Base-by-base conservation (phyloP, 768 basidiomycete genomes). In the Kwoniella botswanensis region DNA sequence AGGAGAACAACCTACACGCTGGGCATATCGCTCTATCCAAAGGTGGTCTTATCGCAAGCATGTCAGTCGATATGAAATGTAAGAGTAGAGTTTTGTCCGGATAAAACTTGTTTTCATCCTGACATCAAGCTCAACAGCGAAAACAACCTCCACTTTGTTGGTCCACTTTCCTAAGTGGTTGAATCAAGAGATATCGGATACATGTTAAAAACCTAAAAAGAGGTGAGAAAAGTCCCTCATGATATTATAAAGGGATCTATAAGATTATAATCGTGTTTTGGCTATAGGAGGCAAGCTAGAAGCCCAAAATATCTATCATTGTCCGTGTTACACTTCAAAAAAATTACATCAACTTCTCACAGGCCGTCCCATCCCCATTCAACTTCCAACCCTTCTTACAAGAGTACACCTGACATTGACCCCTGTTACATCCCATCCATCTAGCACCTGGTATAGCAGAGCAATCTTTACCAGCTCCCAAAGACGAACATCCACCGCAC, bases 401-500 rank as follows among this genome's bases (percentile, higher is more conserved):
- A 13, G 76, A 76, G 70, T 80, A 78, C 62, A 85, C 82, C 68
- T 82, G 72, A 65, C 84, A 85, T 60, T 70, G 56, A 13, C 82
- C 82, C 2, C 46, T 56, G 21, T 88, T 86, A 82, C 92, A 94
- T n/a, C 87, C 88, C 76, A 92, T 90, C 78, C 89, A 89, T 87
- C 88, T 88, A 21, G 87, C 89, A 58, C 89, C 88, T 56, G 84
- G 71, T 74, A 93, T 92, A 56, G 86, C 83, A 18, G 89, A 89
- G 82, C 92, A 93, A 82, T 93, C 90, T 80, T 88, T 84, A 26
- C 92, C 92, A 54, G 84, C 78, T 21, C 88, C 88, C n/a, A 87
- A 82, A 18, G 88, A 86, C 2, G 88, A 82, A 79, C 92, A 93
- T 35, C 92, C 92, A 72, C 92, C 92, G 82, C 92, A 93, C 15